Evolutionary conservation across 768 basidiomycete species (phyloP), one percentile per base, ranked within the genome.

Genomic region (Russula foetens): DNA sequence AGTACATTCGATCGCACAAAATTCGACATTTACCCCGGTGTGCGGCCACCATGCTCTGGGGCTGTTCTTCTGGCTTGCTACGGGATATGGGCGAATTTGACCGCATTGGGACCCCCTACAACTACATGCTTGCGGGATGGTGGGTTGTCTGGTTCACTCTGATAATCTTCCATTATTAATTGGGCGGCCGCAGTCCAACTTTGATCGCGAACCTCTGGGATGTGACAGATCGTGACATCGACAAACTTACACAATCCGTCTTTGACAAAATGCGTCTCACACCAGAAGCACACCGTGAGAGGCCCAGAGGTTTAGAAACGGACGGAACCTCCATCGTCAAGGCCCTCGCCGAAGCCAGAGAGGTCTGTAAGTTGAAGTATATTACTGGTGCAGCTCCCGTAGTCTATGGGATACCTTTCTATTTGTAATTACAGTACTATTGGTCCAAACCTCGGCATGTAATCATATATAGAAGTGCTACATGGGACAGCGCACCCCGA

Each of bases 121-220:
- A 92, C 66, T 99, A 99, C 71, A 92, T 98, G 89, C 70, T 98
- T n/a, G 92, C 88, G 44, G 97, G 96, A 68, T 96, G 95, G 96
- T 98, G 68, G 69, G 94, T 81, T 9, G 28, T 28, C 45, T 33
- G 57, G 15, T 50, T 43, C 55, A 56, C n/a, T 14, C 44, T n/a
- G 12, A 21, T 11, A 45, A 23, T 43, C 11, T 38, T 31, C 15
- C 24, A 4, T 31, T 49, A 17, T 23, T 48, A 38, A 15, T 39
- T 24, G 6, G 38, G 24, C 35, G 56, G 26, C 41, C 52, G 41
- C 62, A 53, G 96, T 63, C 96, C 97, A 19, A 88, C 93, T 1
- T 78, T 98, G 33, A 84, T 98, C 14, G 97, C 92, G 0, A 98
- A 96, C 68, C 76, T 98, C 5, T 99, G 97, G 97, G 97, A 98